A percentile compares a stretch with the other conserved stretches of the same genome.
Conservation (phyloP, 148 eudicot genomes). For the Pouteria glomerata region DNA sequence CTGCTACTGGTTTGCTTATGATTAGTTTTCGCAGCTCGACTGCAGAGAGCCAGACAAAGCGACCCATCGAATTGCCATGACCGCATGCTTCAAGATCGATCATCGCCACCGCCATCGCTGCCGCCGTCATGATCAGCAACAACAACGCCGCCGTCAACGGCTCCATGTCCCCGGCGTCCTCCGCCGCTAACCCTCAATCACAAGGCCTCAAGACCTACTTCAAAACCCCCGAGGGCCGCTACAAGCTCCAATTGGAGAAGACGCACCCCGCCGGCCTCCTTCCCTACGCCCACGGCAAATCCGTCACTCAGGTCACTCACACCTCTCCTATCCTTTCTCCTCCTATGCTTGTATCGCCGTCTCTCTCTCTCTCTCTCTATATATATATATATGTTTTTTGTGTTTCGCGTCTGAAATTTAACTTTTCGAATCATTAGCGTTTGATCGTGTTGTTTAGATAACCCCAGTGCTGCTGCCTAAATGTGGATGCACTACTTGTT, state of each 20-base stretch:
- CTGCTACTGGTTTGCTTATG: no score
- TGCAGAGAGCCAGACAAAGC: neutral
- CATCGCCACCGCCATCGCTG: conserved; percentile 11
- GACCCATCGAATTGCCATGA: conserved; percentile 15
- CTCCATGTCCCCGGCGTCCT: conserved; percentile 24
- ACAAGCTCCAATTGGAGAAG: conserved; percentile 35
- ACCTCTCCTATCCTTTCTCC: neutral
- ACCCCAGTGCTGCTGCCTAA: no score
- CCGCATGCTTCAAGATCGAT: conserved; percentile 17
- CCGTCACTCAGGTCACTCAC: conserved; percentile 45
- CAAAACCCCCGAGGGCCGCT: conserved; percentile 43
- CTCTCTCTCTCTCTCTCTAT: neutral
- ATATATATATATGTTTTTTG: neutral
- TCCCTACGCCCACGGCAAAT: conserved; percentile 31
- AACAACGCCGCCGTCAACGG: conserved; percentile 6
- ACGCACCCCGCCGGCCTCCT: conserved; percentile 36
- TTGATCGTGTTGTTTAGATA: no score
- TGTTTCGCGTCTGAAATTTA: neutral
- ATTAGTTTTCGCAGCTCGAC: neutral
- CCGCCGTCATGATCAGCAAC: conserved; percentile 18
- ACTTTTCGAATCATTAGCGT: no score
- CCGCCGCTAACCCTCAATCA: neutral
- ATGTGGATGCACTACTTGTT: no score
- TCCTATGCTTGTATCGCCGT: neutral
- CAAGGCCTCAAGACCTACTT: conserved; percentile 33